Conservation (phyloP, 176 grass and related monocot species). For the Aegilops tauschii region DNA sequence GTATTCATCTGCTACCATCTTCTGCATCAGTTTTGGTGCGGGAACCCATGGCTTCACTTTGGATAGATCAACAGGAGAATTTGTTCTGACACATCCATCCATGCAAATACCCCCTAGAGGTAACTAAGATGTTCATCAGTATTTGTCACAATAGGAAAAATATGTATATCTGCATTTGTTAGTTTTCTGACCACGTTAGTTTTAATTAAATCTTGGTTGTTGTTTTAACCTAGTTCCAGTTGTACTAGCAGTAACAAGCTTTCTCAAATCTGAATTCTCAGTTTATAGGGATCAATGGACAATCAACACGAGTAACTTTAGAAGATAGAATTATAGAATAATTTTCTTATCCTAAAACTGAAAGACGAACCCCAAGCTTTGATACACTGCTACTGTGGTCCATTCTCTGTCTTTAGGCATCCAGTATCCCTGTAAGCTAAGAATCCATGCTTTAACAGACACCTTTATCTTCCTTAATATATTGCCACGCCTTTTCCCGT, state of each 20-base stretch:
- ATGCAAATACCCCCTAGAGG: constrained; percentile 80
- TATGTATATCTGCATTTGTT: background rate
- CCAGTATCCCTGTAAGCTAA: background rate
- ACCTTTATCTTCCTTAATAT: background rate
- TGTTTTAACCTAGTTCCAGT: background rate
- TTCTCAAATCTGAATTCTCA: background rate
- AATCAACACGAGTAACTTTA: background rate
- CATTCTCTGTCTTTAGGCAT: background rate
- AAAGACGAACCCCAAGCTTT: background rate
- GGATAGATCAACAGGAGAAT: constrained; percentile 76
- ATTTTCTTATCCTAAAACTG: background rate
- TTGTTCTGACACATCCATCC: constrained; percentile 79
- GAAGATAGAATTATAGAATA: background rate
- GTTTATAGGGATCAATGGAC: background rate
- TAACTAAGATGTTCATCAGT: constrained; percentile 20
- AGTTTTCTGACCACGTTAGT: background rate
- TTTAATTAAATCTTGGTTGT: background rate
- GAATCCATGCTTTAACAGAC: background rate
- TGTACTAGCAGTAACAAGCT: background rate
- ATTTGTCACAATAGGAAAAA: background rate
- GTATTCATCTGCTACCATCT: constrained; percentile 89
- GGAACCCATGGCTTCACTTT: constrained; percentile 85
- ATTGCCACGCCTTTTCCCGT: no score
- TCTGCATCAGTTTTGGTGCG: constrained; percentile 67
- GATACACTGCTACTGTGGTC: background rate